Percentiles rank a stretch among this genome's conserved stretches.
These are phyloP conservation scores for Lolium multiflorum DNA, from an alignment of 176 grass and related monocot species.

Conservation along the genomic window DNA sequence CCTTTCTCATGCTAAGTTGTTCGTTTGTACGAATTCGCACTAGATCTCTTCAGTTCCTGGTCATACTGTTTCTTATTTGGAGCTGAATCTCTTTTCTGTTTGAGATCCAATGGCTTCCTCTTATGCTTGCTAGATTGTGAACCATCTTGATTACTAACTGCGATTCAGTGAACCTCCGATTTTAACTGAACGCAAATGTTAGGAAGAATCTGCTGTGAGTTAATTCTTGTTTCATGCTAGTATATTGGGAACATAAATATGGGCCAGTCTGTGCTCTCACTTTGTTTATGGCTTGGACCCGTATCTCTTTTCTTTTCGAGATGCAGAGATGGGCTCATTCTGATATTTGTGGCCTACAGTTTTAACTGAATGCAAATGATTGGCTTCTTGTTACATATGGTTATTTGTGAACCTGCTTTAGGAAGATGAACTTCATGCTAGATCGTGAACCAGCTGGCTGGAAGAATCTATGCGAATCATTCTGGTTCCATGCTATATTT, in stretches of 20 bases:
- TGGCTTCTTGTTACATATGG: not conserved
- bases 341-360: too few species aligned
- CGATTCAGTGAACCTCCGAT: not conserved
- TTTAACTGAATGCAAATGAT: too few species aligned
- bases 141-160: not conserved
- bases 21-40: slow-evolving; percentile 31
- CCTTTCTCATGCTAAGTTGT: slow-evolving; percentile 40
- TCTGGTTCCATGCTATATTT: not conserved
- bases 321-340: too few species aligned
- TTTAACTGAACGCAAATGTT: not conserved
- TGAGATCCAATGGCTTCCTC: not conserved
- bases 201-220: not conserved
- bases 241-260: not conserved
- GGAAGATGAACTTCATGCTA: not conserved
- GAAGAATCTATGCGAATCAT: not conserved
- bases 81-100: not conserved
- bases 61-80: not conserved
- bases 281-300: not conserved
- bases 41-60: not conserved
- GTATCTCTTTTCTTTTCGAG: not conserved
- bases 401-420: not conserved
- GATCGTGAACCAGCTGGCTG: not conserved
- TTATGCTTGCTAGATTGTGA: not conserved
- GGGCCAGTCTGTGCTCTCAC: not conserved
- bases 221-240: not conserved